phyloP scores from a whole-genome alignment of 257 asterid genomes.

The Ilex aquifolium region DNA sequence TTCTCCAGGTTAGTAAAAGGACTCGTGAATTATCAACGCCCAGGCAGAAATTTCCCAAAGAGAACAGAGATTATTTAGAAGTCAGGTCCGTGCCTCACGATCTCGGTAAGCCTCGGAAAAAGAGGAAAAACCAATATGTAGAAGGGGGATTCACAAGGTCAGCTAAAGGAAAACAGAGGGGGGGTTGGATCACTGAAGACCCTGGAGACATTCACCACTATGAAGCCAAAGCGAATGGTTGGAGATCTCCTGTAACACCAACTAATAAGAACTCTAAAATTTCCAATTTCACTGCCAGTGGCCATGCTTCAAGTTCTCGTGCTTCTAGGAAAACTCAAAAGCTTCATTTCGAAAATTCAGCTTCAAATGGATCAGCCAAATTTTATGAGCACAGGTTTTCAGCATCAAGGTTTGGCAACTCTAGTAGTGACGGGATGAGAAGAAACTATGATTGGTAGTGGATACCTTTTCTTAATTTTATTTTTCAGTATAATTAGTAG shows the following conservation, averaged over 20 bases:
- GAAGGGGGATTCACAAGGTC: constrained; percentile 24
- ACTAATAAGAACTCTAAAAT: constrained; percentile 23
- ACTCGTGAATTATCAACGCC: constrained; percentile 64
- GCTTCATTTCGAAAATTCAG: constrained; percentile 25
- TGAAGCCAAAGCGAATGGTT: constrained; percentile 20
- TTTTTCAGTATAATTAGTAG: no score
- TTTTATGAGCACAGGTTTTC: constrained; percentile 36
- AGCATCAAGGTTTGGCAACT: constrained; percentile 48
- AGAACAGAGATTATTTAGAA: constrained; percentile 30
- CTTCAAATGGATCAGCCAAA: constrained; percentile 28
- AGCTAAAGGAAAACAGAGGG: constrained; percentile 44
- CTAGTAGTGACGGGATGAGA: constrained; percentile 28
- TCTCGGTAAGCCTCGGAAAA: constrained; percentile 21
- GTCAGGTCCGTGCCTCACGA: constrained; percentile 48
- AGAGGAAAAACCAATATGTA: background rate
- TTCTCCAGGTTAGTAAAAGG: constrained; percentile 49
- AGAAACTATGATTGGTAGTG: constrained; percentile 45
- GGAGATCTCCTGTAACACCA: constrained; percentile 68
- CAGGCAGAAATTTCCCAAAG: constrained; percentile 39
- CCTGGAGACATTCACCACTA: constrained; percentile 36
- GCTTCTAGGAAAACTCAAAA: constrained; percentile 28
- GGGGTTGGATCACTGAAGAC: constrained; percentile 67
- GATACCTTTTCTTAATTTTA: background rate
- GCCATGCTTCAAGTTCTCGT: constrained; percentile 37
- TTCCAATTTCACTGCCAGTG: constrained; percentile 19